Evolutionary conservation across 169 alveolate genomes (phyloP), one percentile per base, ranked within the genome.

Genomic region (Plasmodium inui): DNA sequence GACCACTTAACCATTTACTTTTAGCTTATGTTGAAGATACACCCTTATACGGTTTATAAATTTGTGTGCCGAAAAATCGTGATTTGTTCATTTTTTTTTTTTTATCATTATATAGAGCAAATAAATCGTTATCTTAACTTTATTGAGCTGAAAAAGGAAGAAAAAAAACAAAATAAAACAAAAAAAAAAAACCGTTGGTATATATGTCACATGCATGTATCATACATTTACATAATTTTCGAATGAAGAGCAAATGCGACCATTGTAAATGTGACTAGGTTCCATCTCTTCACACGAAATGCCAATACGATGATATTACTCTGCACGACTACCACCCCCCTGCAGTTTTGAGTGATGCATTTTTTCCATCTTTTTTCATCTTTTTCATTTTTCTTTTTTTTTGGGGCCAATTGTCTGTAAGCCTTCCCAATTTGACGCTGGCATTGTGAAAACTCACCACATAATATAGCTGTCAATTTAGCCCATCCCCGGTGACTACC

Each of bases 221-320:
- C 32, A 61, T 19, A 61, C 32, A 14, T 61, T 61, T 61, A 61
- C 3, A 61, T 26, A 61, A 26, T 61, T 61, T n/a, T 61, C 32
- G 14, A 61, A 61, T 61, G 74, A 61, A 61, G 32, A 61, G 32
- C 74, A 61, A 61, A 61, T 61, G 74, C 74, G 74, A 61, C 74
- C 34, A 61, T 22, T 61, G 19, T 22, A 61, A 61, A 14, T 61
- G 32, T 61, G 74, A 61, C 32, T 26, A n/a, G 37, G 4, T 9
- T 26, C 28, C 32, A 61, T 61, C 74, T 61, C 74, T 26, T 1
- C 74, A 61, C 32, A 0, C 74, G 74, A 7, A 61, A 61, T 61
- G 22, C 74, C 74, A 61, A 61, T 34, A 61, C 74, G 74, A 17
- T 61, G 74, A 22, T 17, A 61, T 61, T n/a, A 61, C 10, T 26